Evolutionary conservation across 768 basidiomycete genomes (phyloP).

Genomic region (Lactarius quietus): DNA sequence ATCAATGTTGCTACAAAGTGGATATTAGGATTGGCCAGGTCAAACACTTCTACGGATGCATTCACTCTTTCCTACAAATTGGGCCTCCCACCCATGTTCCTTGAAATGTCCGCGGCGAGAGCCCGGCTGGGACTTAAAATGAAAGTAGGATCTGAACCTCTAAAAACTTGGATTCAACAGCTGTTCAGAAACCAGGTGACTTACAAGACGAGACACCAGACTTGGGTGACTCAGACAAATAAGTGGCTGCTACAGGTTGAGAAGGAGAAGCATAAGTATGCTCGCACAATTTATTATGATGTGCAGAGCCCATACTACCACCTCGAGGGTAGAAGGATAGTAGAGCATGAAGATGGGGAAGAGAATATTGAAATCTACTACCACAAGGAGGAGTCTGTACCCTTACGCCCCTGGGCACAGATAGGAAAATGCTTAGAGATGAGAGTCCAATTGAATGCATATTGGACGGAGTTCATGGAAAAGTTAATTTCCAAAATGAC

Average conservation of each 20-base stretch:
- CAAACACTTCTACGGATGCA: neutral
- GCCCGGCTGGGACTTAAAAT: neutral
- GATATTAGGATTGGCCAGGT: neutral
- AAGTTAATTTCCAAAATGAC: rapidly evolving
- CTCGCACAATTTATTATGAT: too few species aligned
- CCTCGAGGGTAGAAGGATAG: neutral
- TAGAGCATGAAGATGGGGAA: too few species aligned
- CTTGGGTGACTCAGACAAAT: neutral
- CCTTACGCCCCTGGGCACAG: neutral
- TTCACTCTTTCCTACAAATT: neutral
- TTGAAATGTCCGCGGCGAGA: neutral
- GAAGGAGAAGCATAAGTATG: neutral
- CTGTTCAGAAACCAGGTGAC: neutral
- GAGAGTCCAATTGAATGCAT: rapidly evolving
- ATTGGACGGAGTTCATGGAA: neutral
- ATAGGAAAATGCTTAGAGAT: neutral
- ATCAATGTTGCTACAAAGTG: neutral
- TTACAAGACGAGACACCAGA: neutral
- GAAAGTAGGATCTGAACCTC: rapidly evolving
- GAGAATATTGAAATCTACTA: too few species aligned
- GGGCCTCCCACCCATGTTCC: neutral
- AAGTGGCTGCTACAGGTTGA: neutral
- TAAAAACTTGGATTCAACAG: neutral
- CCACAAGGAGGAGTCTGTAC: too few species aligned
- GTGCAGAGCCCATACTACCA: neutral